Evolutionary conservation across 352 stramenopile species (phyloP), one percentile per base, ranked within the genome.

Genomic region (Globisporangium viniferum): DNA sequence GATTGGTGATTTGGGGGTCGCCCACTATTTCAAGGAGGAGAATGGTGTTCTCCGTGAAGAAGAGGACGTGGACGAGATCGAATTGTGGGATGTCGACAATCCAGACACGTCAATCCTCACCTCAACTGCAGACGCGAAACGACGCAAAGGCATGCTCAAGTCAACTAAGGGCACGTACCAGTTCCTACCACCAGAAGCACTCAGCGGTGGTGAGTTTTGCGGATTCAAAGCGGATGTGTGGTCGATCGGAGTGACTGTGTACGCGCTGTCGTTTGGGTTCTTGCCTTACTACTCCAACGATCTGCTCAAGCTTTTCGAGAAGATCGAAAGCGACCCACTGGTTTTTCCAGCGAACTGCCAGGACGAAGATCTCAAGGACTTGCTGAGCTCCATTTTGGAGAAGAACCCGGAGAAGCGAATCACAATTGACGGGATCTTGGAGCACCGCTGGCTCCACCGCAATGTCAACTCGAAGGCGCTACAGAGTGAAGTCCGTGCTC

Each of bases 181-280:
- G 71, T 93, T 93, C 36, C 58, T 93, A 24, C 74, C 86, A 10
- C 86, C 83, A 0, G 86, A 93, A 67, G 82, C 83, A 5, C 72
- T 93, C 27, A 88, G 67, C 53, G 84, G 82, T 27, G 80, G 84
- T 22, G 74, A 76, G 48, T 97, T 94, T 59, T 82, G 82, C 57
- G 92, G 90, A 1, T 94, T 88, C 61, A 89, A 93, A 48, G 92
- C 89, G 2, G 92, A 98, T 66, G 86, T 97, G 44, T 98, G 93
- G 92, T 87, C 86, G 27, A 92, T 97, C 44, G 93, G 93, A 10
- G 89, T 98, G 29, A 96, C 97, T 6, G 76, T 98, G 54, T 98
- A 97, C 64, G 92, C 91, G 5, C 71, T 98, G 9, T 75, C 97
- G 8, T 93, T 91, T 36, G 92, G 93, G 3, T 86, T 78, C 33